Percentiles rank a stretch among this genome's conserved stretches.
Conservation (phyloP, 306 rosid genomes). For the Lathyrus oleraceus region DNA sequence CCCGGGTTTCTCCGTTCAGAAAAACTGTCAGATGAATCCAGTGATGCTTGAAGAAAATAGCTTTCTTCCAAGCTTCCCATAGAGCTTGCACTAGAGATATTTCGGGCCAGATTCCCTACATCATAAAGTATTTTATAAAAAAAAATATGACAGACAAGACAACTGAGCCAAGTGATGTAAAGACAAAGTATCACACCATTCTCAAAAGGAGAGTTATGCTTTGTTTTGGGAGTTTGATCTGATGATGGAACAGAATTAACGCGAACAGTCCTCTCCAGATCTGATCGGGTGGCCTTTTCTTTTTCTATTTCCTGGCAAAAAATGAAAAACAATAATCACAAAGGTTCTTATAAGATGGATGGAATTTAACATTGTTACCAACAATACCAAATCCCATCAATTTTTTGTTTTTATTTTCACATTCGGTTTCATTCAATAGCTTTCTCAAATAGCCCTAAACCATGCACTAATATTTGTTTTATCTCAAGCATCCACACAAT, state of each 20-base stretch:
- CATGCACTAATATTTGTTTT: conserved; percentile 18
- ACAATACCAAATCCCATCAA: conserved; percentile 13
- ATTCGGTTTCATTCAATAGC: conserved; percentile 28
- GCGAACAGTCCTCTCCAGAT: conserved; percentile 75
- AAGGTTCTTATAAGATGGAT: conserved; percentile 21
- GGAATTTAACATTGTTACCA: conserved; percentile 20
- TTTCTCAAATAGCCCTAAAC: conserved; percentile 24
- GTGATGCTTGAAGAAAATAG: conserved; percentile 92
- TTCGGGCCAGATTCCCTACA: conserved; percentile 77
- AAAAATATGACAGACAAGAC: conserved; percentile 32
- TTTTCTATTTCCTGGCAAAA: conserved; percentile 80
- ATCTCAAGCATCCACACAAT: conserved; percentile 19
- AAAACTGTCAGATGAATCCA: conserved; percentile 74
- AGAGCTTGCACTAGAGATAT: conserved; percentile 86
- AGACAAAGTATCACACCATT: conserved; percentile 60
- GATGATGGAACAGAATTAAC: conserved; percentile 52
- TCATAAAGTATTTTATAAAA: conserved; percentile 34
- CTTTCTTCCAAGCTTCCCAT: conserved; percentile 96
- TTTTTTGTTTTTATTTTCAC: conserved; percentile 8
- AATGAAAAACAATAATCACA: conserved; percentile 21
- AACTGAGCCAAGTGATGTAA: conserved; percentile 23
- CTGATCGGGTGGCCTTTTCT: conserved; percentile 88
- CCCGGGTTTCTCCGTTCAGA: conserved; percentile 75
- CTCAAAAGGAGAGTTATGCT: conserved; percentile 68
- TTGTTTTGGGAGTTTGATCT: conserved; percentile 56